A percentile compares a stretch with the other conserved stretches of the same genome.
phyloP scores from a whole-genome alignment of 192 early-diverging fungal species.

The Backusella luteola region DNA sequence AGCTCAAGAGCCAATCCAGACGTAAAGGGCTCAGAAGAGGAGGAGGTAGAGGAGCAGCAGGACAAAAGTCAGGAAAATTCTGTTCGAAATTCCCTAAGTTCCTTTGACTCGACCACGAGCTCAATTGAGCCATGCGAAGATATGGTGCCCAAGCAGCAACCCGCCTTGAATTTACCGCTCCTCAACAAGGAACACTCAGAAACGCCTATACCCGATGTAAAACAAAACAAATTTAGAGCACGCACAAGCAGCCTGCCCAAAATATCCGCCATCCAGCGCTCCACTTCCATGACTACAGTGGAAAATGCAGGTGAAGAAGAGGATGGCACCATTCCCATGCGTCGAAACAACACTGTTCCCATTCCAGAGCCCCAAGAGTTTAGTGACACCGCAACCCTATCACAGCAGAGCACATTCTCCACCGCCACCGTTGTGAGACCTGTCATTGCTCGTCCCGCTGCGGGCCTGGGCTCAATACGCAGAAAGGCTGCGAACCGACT shows the following conservation, averaged over 20 bases:
- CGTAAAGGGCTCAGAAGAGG: background rate
- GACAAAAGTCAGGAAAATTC: background rate
- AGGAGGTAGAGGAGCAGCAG: background rate
- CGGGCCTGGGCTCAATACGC: background rate
- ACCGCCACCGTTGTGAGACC: background rate
- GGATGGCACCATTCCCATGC: background rate
- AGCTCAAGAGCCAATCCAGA: background rate
- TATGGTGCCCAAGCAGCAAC: background rate
- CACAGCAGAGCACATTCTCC: background rate
- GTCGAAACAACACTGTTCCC: background rate
- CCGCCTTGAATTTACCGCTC: background rate
- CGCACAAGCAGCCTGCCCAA: conserved; percentile 10
- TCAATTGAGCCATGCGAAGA: background rate
- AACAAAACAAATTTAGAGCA: background rate
- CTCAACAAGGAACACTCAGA: background rate
- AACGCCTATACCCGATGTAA: conserved; percentile 4
- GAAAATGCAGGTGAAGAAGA: background rate
- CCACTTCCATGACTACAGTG: background rate
- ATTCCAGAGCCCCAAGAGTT: background rate
- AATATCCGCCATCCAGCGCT: background rate
- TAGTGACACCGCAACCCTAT: background rate
- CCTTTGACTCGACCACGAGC: background rate
- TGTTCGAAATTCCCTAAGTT: background rate
- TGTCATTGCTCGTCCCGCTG: background rate
- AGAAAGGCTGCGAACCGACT: conserved; percentile 11